phyloP scores from a whole-genome alignment of 805 yeast genomes.

The Scheffersomyces coipomensis region DNA sequence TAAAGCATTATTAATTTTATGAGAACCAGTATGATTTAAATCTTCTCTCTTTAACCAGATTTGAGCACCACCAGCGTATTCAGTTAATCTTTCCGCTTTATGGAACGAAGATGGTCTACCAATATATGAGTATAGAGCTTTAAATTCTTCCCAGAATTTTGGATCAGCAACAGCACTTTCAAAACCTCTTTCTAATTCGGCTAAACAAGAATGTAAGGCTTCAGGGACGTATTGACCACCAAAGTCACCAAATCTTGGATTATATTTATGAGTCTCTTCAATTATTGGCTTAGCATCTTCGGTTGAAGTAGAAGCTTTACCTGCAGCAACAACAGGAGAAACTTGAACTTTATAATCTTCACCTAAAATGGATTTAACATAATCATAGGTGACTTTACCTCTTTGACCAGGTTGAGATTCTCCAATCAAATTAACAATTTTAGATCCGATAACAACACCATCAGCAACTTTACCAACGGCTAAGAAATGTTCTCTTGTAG shows the following conservation, averaged over 20 bases:
- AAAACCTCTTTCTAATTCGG: slow-evolving; percentile 85
- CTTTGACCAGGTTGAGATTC: slow-evolving; percentile 62
- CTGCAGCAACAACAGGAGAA: slow-evolving; percentile 25
- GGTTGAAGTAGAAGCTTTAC: slow-evolving; percentile 15
- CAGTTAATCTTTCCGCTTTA: slow-evolving; percentile 84
- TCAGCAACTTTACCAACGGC: slow-evolving; percentile 80
- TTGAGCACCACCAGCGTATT: slow-evolving; percentile 84
- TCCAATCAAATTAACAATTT: slow-evolving; percentile 68
- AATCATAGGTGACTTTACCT: slow-evolving; percentile 61
- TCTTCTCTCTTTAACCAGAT: slow-evolving; percentile 99
- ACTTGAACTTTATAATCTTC: slow-evolving; percentile 37
- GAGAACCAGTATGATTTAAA: slow-evolving; percentile 85
- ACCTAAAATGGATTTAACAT: slow-evolving; percentile 67
- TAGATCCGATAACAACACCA: slow-evolving; percentile 95
- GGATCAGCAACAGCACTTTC: slow-evolving; percentile 88
- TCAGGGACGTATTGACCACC: slow-evolving; percentile 99
- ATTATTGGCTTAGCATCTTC: slow-evolving; percentile 37
- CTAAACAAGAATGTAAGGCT: slow-evolving; percentile 85
- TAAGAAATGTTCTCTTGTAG: slow-evolving; percentile 86
- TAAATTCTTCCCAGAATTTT: slow-evolving; percentile 89
- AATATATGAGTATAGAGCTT: slow-evolving; percentile 80
- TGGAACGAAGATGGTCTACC: slow-evolving; percentile 96
- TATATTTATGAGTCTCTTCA: slow-evolving; percentile 63
- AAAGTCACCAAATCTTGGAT: slow-evolving; percentile 85
- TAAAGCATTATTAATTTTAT: slow-evolving; percentile 80